Conservation (phyloP, 805 yeast genomes). For the Tanozyma kutaoensis region DNA sequence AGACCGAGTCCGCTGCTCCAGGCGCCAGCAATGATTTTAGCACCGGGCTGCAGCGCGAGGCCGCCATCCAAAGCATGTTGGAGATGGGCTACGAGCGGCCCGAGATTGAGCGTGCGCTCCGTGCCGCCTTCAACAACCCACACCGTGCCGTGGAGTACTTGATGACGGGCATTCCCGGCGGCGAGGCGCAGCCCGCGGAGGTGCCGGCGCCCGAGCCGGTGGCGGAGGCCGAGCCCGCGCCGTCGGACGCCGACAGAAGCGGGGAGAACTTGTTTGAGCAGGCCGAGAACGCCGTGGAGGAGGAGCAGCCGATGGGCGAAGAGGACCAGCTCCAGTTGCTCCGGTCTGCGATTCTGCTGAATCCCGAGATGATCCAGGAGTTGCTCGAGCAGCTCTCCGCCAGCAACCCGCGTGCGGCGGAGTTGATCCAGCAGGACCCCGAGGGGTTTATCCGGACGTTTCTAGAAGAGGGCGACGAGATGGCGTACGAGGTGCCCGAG, state of each 20-base stretch:
- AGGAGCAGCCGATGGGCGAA: constrained; percentile 15
- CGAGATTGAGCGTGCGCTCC: constrained; percentile 79
- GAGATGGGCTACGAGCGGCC: constrained; percentile 92
- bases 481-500: constrained; percentile 23
- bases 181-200: not conserved
- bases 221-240: constrained; percentile 12
- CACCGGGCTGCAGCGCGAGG: constrained; percentile 65
- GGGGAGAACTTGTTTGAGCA: constrained; percentile 40
- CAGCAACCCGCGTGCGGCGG: constrained; percentile 76
- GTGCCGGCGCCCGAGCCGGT: constrained; percentile 7
- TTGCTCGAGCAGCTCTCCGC: constrained; percentile 71
- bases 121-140: constrained; percentile 95
- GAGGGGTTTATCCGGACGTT: constrained; percentile 73
- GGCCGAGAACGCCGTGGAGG: constrained; percentile 15
- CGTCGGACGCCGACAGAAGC: constrained; percentile 11
- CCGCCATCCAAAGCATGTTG: constrained; percentile 70
- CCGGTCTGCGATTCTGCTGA: constrained; percentile 66
- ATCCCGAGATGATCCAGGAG: constrained; percentile 82
- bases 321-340: constrained; percentile 39
- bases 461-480: constrained; percentile 48
- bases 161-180: constrained; percentile 77
- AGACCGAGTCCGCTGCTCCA: constrained; percentile 9
- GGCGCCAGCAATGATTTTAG: constrained; percentile 38
- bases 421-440: constrained; percentile 72
- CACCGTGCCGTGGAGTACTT: constrained; percentile 96